These are phyloP conservation scores for Thymus mandschuricus DNA, from an alignment of 257 asterid species.

Conservation along the genomic window DNA sequence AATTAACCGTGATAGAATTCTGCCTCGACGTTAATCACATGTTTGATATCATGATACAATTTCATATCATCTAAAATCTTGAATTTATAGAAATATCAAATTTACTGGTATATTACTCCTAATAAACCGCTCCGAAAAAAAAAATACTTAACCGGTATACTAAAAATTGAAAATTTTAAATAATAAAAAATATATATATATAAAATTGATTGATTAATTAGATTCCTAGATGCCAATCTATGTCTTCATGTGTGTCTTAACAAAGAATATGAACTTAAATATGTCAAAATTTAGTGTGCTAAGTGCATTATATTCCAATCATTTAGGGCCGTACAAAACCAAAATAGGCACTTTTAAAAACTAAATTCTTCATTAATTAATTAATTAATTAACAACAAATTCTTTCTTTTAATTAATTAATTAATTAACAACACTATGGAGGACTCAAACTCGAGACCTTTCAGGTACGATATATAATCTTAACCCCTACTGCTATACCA, in stretches of 20 bases:
- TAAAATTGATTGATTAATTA: neutral
- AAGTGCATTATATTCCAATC: conserved; percentile 22
- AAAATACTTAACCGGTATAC: neutral
- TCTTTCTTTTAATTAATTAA: neutral
- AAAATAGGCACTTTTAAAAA: conserved; percentile 3
- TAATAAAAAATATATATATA: too few relatives aligned
- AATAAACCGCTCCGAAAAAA: too few relatives aligned
- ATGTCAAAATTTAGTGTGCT: neutral
- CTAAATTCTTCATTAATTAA: neutral
- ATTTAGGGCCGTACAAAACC: conserved; percentile 21
- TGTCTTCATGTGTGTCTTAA: conserved; percentile 22
- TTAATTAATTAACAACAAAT: neutral
- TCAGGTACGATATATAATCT: too few relatives aligned
- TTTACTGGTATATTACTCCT: too few relatives aligned
- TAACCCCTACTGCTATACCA: too few relatives aligned
- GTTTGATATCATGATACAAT: too few relatives aligned
- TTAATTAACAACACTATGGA: neutral
- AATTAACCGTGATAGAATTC: too few relatives aligned
- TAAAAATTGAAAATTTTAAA: neutral
- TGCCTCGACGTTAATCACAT: too few relatives aligned
- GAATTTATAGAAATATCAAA: too few relatives aligned
- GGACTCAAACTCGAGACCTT: too few relatives aligned
- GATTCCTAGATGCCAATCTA: conserved; percentile 27
- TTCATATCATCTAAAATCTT: too few relatives aligned
- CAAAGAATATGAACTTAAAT: neutral